A percentile compares a stretch with the other conserved stretches of the same genome.
phyloP scores from a whole-genome alignment of 2,329 filamentous ascomycete genomes.

The Cordyceps tenuipes region DNA sequence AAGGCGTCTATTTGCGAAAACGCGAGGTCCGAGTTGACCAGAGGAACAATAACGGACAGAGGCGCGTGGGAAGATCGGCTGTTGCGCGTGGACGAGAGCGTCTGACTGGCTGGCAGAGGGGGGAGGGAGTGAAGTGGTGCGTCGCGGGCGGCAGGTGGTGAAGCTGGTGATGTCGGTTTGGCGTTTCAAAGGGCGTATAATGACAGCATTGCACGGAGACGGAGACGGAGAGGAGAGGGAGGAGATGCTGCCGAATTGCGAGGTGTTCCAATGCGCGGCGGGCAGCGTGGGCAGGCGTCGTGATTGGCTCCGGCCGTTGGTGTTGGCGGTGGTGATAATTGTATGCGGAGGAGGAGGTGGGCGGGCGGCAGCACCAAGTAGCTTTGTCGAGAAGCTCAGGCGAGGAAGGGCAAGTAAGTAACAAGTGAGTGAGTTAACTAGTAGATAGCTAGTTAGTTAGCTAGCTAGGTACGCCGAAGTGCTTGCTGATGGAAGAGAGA shows the following conservation, averaged over 20 bases:
- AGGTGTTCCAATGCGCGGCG: neutral
- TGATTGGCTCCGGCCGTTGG: slow-evolving; percentile 3
- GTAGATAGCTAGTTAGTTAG: too few species aligned
- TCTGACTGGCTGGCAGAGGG: neutral
- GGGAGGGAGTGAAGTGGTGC: neutral
- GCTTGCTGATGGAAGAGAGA: neutral
- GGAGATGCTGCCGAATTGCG: neutral
- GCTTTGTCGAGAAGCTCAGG: neutral
- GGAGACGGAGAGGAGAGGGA: neutral
- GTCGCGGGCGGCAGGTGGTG: neutral
- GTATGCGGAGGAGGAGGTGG: slow-evolving; percentile 10
- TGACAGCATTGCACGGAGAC: slow-evolving; percentile 8
- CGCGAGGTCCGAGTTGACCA: neutral
- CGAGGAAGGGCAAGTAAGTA: neutral
- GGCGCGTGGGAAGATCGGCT: neutral
- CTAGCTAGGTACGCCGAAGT: neutral
- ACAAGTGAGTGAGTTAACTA: too few species aligned
- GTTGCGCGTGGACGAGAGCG: neutral
- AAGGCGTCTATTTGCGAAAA: slow-evolving; percentile 7
- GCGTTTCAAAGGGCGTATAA: slow-evolving; percentile 6
- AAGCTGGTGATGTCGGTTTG: neutral
- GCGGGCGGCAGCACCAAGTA: neutral
- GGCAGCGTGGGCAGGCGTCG: neutral
- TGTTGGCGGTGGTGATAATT: neutral
- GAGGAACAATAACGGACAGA: neutral